phyloP scores from a whole-genome alignment of 2,329 filamentous ascomycete genomes.

The Ophiostoma piceae region DNA sequence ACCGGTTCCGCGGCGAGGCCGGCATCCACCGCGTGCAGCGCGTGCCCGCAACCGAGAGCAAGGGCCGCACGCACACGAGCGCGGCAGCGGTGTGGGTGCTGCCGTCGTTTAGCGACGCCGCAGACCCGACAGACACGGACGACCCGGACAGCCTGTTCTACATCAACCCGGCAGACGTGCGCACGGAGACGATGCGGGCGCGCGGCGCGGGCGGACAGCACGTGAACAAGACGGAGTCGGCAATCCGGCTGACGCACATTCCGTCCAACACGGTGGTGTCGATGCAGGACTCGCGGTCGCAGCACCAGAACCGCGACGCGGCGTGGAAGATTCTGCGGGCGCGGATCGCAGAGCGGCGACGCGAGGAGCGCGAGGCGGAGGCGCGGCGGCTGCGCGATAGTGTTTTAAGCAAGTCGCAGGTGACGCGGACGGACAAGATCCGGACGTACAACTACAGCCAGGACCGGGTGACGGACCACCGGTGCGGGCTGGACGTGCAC shows the following conservation, averaged over 20 bases:
- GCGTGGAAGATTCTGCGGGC: conserved; percentile 83
- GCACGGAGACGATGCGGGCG: conserved; percentile 82
- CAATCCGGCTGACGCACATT: conserved; percentile 83
- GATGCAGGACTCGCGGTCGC: conserved; percentile 89
- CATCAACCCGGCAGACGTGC: conserved; percentile 76
- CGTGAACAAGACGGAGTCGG: conserved; percentile 97
- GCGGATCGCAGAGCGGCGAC: conserved; percentile 69
- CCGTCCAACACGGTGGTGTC: conserved; percentile 82
- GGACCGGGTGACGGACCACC: conserved; percentile 81
- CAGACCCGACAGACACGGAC: conserved; percentile 42
- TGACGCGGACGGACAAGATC: conserved; percentile 89
- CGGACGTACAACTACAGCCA: conserved; percentile 78
- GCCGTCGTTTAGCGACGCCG: conserved; percentile 58
- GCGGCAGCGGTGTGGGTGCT: conserved; percentile 89
- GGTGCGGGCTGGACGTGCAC: conserved; percentile 72
- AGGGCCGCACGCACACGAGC: conserved; percentile 88
- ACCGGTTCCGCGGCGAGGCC: conserved; percentile 74
- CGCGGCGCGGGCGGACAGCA: conserved; percentile 92
- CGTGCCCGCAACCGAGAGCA: conserved; percentile 83
- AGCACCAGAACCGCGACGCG: conserved; percentile 79
- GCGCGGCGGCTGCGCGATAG: conserved; percentile 68
- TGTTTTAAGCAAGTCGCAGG: conserved; percentile 71
- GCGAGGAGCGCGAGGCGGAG: conserved; percentile 80
- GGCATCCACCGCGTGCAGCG: conserved; percentile 95
- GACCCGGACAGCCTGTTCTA: conserved; percentile 91